Percentiles rank a stretch among this genome's conserved stretches.
These are phyloP conservation scores for Eimeria acervulina DNA, from an alignment of 169 alveolate species.

Conservation along the genomic window DNA sequence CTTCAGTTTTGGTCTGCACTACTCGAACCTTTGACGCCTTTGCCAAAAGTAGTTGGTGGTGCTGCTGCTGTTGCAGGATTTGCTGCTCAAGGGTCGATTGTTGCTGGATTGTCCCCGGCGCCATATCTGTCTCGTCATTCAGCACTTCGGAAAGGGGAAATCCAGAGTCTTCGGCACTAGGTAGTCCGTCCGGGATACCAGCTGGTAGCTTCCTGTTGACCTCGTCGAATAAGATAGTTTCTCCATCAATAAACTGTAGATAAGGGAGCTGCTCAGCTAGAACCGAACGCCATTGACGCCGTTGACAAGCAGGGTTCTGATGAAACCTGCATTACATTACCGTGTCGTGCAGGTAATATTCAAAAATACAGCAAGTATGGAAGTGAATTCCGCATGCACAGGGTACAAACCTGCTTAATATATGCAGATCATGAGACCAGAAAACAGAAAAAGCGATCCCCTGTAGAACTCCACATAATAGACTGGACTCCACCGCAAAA, in stretches of 20 bases:
- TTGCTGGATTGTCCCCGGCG: constrained; percentile 12
- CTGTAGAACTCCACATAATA: not conserved
- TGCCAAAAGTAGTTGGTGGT: constrained; percentile 22
- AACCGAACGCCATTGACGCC: constrained; percentile 62
- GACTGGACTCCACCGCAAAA: too few relatives aligned
- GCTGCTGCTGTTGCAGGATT: constrained; percentile 62
- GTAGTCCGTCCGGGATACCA: not conserved
- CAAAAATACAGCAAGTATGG: not conserved
- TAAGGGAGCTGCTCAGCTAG: constrained; percentile 69
- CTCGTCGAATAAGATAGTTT: constrained; percentile 1
- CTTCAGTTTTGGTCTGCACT: constrained; percentile 44
- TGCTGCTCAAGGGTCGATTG: not conserved
- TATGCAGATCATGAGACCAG: not conserved
- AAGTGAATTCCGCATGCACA: too few relatives aligned
- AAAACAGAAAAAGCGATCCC: not conserved
- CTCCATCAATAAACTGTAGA: constrained; percentile 41
- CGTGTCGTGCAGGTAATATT: too few relatives aligned
- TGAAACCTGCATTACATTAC: constrained; percentile 20
- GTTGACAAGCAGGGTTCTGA: constrained; percentile 73
- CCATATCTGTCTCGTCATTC: constrained; percentile 17
- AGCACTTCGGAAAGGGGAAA: not conserved
- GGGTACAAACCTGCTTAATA: not conserved
- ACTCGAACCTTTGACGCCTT: not conserved
- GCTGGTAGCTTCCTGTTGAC: not conserved
- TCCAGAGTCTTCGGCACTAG: not conserved